Evolutionary conservation across 805 yeast species (phyloP).

Genomic region (Wickerhamomyces pijperi): DNA sequence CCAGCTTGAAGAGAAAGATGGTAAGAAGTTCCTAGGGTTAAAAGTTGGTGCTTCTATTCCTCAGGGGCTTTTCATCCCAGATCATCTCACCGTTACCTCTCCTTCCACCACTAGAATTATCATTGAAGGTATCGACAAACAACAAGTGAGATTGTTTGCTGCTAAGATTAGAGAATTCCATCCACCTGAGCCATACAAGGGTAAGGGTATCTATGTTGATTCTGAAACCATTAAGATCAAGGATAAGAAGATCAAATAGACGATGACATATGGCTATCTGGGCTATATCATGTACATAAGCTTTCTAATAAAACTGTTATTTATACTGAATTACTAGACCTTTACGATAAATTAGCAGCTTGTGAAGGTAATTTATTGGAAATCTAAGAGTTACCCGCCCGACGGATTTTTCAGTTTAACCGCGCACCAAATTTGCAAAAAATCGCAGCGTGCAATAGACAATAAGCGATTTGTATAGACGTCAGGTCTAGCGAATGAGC

Average conservation of each 20-base stretch:
- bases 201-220: slow-evolving; percentile 91
- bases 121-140: slow-evolving; percentile 81
- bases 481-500: too few relatives aligned
- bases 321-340: too few relatives aligned
- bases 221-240: slow-evolving; percentile 85
- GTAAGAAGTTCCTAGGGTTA: slow-evolving; percentile 48
- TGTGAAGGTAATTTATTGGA: too few relatives aligned
- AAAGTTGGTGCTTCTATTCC: slow-evolving; percentile 84
- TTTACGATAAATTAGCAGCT: too few relatives aligned
- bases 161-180: slow-evolving; percentile 76
- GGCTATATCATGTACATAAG: neutral
- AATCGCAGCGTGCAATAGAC: neutral
- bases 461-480: too few relatives aligned
- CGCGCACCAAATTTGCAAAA: neutral
- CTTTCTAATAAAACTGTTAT: neutral
- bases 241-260: slow-evolving; percentile 84
- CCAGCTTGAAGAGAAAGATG: slow-evolving; percentile 45
- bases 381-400: neutral
- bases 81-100: slow-evolving; percentile 56
- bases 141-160: slow-evolving; percentile 79
- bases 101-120: slow-evolving; percentile 83
- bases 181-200: slow-evolving; percentile 98
- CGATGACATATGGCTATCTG: neutral
- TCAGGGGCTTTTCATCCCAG: slow-evolving; percentile 69
- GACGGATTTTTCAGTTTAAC: neutral